A percentile compares a stretch with the other conserved stretches of the same genome.
Conservation (phyloP, 768 basidiomycete species). For the Clitopilus hobsonii region DNA sequence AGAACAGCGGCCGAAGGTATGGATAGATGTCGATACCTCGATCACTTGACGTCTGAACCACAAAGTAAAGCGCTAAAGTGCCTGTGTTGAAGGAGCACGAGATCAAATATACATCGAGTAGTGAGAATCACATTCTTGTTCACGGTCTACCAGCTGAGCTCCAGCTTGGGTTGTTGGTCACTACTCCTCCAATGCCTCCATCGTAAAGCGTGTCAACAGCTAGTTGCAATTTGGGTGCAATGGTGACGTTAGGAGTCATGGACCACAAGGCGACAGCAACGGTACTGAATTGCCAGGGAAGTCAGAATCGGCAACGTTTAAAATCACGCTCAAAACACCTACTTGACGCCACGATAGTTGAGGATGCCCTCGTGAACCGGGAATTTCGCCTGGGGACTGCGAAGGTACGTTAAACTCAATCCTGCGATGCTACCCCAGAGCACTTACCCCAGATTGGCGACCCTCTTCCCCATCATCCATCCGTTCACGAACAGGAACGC, state of each 20-base stretch:
- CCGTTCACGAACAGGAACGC: constrained; percentile 78
- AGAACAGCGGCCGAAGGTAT: neutral
- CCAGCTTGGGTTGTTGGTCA: constrained; percentile 58
- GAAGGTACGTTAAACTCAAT: neutral
- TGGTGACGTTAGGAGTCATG: constrained; percentile 41
- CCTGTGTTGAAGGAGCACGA: too few relatives aligned
- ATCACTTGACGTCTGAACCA: neutral
- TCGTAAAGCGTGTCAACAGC: constrained; percentile 54
- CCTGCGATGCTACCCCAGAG: constrained; percentile 1
- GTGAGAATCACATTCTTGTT: neutral
- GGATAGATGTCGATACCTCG: neutral
- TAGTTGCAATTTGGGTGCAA: constrained; percentile 51
- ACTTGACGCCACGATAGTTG: constrained; percentile 71
- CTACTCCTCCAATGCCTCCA: constrained; percentile 59
- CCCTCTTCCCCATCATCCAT: constrained; percentile 85
- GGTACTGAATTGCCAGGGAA: constrained; percentile 28
- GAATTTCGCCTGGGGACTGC: constrained; percentile 74
- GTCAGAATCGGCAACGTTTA: neutral
- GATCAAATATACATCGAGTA: neutral
- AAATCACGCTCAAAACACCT: constrained; percentile 15
- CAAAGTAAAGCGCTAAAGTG: neutral
- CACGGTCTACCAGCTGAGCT: constrained; percentile 26
- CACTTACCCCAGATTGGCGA: constrained; percentile 64
- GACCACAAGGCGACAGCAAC: constrained; percentile 68
- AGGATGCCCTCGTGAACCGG: constrained; percentile 82